Base-by-base conservation (phyloP, 345 rosid species). In the Lumnitzera littorea region DNA sequence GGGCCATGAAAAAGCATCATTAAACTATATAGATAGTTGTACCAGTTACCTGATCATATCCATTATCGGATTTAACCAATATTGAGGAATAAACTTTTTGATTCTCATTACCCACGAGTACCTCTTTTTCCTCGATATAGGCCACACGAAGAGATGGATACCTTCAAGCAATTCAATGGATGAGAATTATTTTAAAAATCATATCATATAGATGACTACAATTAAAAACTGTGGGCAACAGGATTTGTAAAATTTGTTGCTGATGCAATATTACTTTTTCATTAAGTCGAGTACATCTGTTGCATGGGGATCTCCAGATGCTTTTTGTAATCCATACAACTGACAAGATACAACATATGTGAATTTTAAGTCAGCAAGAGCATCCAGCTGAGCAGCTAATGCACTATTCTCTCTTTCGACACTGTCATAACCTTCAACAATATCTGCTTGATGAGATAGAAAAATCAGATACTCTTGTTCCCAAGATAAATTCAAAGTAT, bases 111-210 rank as follows among this genome's bases (percentile, higher is more conserved):
- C 23, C 73, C 65, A 62, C 74, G 17, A 83, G 76, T 70, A 79
- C 95, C 73, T 92, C 96, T 79, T 87, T 89, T 85, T 89, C 98
- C 74, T 89, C 96, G 56, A 89, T 85, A 70, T 92, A 89, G 68
- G 98, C 96, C 67, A 92, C 88, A 58, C 96, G 98, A 10, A 92
- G 79, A 59, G 96, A 79, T 53, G 98, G 82, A 62, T 89, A 80
- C 85, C 98, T 92, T 72, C 72, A 67, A 24, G 56, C 52, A 74
- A 62, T 47, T 47, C 20, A 24, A 24, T 14, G n/a, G 16, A 25
- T 46, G 48, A 47, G 46, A 46, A 51, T 50, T 29, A 53, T 46
- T 15, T 24, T 29, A 55, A 11, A 24, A 55, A 55, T n/a, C 43
- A 36, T 36, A 36, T 36, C 43, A 36, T 4, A 36, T 36, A 36